A percentile compares a stretch with the other conserved stretches of the same genome.
Evolutionary conservation across 495 filamentous ascomycete species (phyloP).

Genomic region (Podospora pseudocomata): DNA sequence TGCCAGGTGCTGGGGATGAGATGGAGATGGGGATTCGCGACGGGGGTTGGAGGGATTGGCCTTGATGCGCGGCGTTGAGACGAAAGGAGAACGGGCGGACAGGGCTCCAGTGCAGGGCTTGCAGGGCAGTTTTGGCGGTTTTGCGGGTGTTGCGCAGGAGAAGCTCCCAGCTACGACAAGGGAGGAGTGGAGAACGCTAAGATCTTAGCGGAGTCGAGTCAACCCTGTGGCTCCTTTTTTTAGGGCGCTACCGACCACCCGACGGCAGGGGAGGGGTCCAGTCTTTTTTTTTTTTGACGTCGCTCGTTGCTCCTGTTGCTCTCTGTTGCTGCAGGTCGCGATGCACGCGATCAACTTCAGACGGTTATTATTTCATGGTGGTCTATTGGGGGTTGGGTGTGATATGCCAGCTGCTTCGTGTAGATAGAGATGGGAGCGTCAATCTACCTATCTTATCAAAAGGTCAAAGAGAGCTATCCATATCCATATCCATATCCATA

Average conservation of each 20-base stretch:
- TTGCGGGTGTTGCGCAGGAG: not conserved
- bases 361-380: not conserved
- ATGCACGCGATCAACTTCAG: slow-evolving; percentile 22
- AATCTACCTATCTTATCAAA: not conserved
- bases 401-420: no score
- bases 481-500: no score
- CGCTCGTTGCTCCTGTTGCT: not conserved
- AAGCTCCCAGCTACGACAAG: not conserved
- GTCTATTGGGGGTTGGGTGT: no score
- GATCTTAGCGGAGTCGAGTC: slow-evolving; percentile 20
- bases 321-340: slow-evolving; percentile 20
- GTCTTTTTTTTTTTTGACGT: not conserved
- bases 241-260: slow-evolving; percentile 16
- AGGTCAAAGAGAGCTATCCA: not conserved
- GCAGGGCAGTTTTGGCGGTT: not conserved
- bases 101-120: not conserved
- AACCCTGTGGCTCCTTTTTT: slow-evolving; percentile 17
- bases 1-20: slow-evolving; percentile 7
- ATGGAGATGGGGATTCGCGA: slow-evolving; percentile 25
- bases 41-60: slow-evolving; percentile 21
- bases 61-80: slow-evolving; percentile 10
- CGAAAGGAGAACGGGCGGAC: slow-evolving; percentile 14
- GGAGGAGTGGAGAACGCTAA: not conserved
- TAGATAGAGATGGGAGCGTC: not conserved
- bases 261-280: slow-evolving; percentile 10